Conservation (phyloP, 345 rosid species). For the Gossypium sturtianum region DNA sequence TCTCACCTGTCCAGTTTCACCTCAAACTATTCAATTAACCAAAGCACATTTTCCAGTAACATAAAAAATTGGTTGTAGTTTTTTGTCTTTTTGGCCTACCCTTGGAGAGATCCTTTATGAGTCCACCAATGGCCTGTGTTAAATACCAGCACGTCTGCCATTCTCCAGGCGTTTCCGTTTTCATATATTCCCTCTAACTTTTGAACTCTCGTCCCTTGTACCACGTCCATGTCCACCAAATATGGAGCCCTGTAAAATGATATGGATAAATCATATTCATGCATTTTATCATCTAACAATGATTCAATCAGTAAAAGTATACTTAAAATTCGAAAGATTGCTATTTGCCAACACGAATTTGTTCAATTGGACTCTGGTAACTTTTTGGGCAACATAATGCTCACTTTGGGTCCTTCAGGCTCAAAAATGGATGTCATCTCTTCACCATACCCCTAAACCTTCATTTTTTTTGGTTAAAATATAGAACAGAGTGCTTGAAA, state of each 20-base stretch:
- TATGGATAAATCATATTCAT: slow-evolving; percentile 71
- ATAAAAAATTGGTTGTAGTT: background rate
- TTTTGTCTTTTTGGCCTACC: slow-evolving; percentile 26
- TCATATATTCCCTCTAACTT: slow-evolving; percentile 58
- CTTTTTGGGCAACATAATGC: background rate
- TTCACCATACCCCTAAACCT: background rate
- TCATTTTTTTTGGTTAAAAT: too few species aligned
- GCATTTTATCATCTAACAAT: slow-evolving; percentile 9
- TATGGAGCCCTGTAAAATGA: slow-evolving; percentile 74
- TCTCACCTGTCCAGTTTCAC: slow-evolving; percentile 68
- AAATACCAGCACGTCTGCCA: slow-evolving; percentile 61
- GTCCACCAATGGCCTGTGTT: slow-evolving; percentile 99
- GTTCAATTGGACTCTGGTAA: too few species aligned
- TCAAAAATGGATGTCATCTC: background rate
- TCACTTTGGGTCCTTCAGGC: background rate
- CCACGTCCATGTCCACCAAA: slow-evolving; percentile 71
- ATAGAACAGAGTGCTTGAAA: background rate
- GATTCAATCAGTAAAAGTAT: background rate
- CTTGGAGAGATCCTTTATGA: slow-evolving; percentile 70
- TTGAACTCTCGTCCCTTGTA: slow-evolving; percentile 63
- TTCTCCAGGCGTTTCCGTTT: slow-evolving; percentile 61
- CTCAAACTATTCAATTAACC: background rate
- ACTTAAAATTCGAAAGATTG: background rate
- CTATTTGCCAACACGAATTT: background rate
- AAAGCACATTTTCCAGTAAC: slow-evolving; percentile 2